Percentiles rank a stretch among this genome's conserved stretches.
Evolutionary conservation across 2,329 filamentous ascomycete species (phyloP).

Genomic region (Leptographium flavum): DNA sequence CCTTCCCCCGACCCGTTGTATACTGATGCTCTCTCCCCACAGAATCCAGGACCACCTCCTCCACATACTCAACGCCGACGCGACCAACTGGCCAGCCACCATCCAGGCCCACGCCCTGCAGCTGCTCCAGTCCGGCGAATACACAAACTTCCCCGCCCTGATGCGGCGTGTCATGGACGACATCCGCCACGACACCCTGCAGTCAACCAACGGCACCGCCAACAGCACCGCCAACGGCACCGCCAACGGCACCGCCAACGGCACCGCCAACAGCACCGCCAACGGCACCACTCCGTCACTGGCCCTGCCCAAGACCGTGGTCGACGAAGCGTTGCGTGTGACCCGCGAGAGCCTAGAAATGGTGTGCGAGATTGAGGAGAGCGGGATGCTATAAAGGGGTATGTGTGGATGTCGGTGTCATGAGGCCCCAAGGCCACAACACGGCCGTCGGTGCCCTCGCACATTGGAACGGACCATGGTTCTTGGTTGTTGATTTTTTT

Average conservation of each 20-base stretch:
- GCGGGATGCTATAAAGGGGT: conserved; percentile 4
- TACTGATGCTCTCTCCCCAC: conserved; percentile 1
- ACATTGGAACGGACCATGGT: no score
- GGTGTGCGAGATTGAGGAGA: conserved; percentile 13
- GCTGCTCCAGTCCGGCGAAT: conserved; percentile 45
- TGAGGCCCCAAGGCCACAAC: no score
- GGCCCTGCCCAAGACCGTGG: conserved; percentile 42
- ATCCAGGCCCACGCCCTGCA: conserved; percentile 45
- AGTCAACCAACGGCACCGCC: conserved; percentile 16
- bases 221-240: conserved; percentile 20
- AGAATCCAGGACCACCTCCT: conserved; percentile 53
- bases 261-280: conserved; percentile 7
- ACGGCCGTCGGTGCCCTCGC: no score
- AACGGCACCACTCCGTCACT: conserved; percentile 21
- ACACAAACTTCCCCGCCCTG: conserved; percentile 45
- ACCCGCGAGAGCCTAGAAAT: conserved; percentile 44
- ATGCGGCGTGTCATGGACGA: conserved; percentile 47
- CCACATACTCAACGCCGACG: conserved; percentile 44
- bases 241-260: background rate
- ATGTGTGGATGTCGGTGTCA: no score
- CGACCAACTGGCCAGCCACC: conserved; percentile 46
- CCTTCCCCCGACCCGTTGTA: conserved; percentile 3
- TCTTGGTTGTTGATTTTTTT: no score
- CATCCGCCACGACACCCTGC: conserved; percentile 34
- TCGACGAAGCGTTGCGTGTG: conserved; percentile 47